Evolutionary conservation across 805 yeast genomes (phyloP).

Genomic region (Candida ortonii): DNA sequence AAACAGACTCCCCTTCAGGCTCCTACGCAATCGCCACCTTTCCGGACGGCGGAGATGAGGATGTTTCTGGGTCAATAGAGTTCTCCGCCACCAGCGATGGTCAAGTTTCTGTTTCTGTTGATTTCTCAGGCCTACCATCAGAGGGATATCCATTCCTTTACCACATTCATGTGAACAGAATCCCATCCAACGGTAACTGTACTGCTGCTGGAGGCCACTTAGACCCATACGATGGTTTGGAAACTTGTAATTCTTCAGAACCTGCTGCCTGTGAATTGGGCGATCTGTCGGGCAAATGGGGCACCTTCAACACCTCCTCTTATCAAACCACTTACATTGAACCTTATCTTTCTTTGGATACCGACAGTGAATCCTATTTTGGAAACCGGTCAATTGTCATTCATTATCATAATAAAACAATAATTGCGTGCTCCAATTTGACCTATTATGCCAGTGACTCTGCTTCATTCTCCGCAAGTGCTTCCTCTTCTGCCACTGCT

Average conservation of each 20-base stretch:
- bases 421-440: slow-evolving; percentile 57
- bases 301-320: slow-evolving; percentile 42
- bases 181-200: slow-evolving; percentile 37
- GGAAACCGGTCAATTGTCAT: slow-evolving; percentile 47
- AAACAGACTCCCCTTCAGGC: slow-evolving; percentile 21
- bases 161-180: slow-evolving; percentile 41
- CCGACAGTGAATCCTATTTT: slow-evolving; percentile 36
- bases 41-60: slow-evolving; percentile 36
- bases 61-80: slow-evolving; percentile 9
- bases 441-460: too few species aligned
- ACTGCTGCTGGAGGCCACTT: slow-evolving; percentile 42
- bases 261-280: slow-evolving; percentile 46
- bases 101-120: slow-evolving; percentile 40
- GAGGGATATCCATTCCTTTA: slow-evolving; percentile 44
- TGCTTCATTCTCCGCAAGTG: too few species aligned
- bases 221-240: slow-evolving; percentile 40
- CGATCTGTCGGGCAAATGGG: slow-evolving; percentile 48
- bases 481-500: slow-evolving; percentile 3
- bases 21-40: slow-evolving; percentile 49
- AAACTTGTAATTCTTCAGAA: slow-evolving; percentile 35
- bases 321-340: slow-evolving; percentile 39
- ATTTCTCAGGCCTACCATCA: slow-evolving; percentile 41
- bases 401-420: slow-evolving; percentile 47
- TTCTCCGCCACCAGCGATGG: slow-evolving; percentile 7
- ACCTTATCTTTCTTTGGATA: slow-evolving; percentile 40